Percentiles rank a stretch among this genome's conserved stretches.
These are phyloP conservation scores for Globisporangium paroecandrum DNA, from an alignment of 352 stramenopile genomes.

Conservation along the genomic window DNA sequence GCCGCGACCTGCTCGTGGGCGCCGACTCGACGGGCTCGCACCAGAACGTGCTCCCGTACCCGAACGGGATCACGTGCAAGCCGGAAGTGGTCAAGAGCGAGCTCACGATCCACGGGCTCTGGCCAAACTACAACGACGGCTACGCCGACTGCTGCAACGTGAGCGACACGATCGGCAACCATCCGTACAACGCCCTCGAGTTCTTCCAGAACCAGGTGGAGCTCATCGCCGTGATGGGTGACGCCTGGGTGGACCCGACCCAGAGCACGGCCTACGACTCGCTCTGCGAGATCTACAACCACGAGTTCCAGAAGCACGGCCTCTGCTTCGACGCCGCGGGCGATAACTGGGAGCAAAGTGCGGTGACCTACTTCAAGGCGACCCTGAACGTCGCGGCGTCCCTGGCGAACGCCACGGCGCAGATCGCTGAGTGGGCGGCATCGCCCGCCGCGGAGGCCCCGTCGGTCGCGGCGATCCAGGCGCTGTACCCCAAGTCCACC, in stretches of 20 bases:
- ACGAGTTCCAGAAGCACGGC: conserved; percentile 88
- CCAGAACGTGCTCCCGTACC: conserved; percentile 63
- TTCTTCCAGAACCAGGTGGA: conserved; percentile 42
- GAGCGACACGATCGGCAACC: conserved; percentile 42
- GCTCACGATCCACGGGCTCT: conserved; percentile 68
- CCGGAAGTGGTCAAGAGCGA: conserved; percentile 38
- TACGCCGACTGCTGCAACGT: conserved; percentile 67
- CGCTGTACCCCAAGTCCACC: conserved; percentile 53
- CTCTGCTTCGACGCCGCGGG: conserved; percentile 63
- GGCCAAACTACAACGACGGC: conserved; percentile 68
- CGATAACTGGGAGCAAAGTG: conserved; percentile 41
- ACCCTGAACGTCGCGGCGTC: conserved; percentile 43
- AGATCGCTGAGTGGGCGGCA: conserved; percentile 50
- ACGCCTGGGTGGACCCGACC: conserved; percentile 61
- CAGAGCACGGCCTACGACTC: conserved; percentile 57
- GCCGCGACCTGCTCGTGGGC: conserved; percentile 60
- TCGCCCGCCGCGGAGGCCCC: conserved; percentile 22
- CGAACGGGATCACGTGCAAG: conserved; percentile 43
- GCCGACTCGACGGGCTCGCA: conserved; percentile 72
- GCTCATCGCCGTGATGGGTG: conserved; percentile 46
- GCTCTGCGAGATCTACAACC: conserved; percentile 82
- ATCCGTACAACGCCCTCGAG: conserved; percentile 40
- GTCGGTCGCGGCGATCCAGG: conserved; percentile 33
- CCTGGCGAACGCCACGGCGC: conserved; percentile 31
- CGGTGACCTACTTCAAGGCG: conserved; percentile 61